A percentile compares a stretch with the other conserved stretches of the same genome.
These are phyloP conservation scores for Pichia heedii DNA, from an alignment of 805 yeast species.

Conservation along the genomic window DNA sequence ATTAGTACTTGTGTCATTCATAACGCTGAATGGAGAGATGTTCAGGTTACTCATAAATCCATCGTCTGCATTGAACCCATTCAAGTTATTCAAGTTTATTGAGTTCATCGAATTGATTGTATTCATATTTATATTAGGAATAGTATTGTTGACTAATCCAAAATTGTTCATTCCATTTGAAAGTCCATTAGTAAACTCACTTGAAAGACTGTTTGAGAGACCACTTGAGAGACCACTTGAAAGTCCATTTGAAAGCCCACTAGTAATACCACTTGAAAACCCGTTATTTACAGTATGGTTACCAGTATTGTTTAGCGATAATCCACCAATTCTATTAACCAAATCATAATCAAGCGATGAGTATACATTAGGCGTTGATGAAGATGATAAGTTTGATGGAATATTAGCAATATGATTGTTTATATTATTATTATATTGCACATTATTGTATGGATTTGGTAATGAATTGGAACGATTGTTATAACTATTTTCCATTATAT, in stretches of 20 bases:
- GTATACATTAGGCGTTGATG: background rate
- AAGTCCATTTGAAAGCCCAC: too few relatives aligned
- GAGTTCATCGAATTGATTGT: background rate
- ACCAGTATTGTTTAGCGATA: slow-evolving; percentile 12
- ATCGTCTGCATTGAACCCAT: background rate
- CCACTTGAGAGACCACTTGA: too few relatives aligned
- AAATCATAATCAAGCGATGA: slow-evolving; percentile 8
- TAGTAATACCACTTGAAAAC: background rate
- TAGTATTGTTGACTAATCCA: background rate
- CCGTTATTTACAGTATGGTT: background rate
- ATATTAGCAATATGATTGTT: background rate
- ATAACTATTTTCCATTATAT: background rate
- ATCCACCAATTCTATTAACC: slow-evolving; percentile 15
- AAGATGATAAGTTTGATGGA: slow-evolving; percentile 1
- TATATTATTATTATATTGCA: background rate
- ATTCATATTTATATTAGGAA: background rate
- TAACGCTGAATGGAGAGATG: background rate
- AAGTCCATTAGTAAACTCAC: background rate
- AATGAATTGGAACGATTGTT: background rate
- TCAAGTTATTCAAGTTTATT: background rate
- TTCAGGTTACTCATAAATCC: background rate
- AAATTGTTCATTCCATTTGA: background rate
- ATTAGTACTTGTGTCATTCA: background rate
- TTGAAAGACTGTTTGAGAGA: background rate
- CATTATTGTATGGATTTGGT: background rate